phyloP scores from a whole-genome alignment of 176 grass and related monocot species.

The Cymbopogon citratus region DNA sequence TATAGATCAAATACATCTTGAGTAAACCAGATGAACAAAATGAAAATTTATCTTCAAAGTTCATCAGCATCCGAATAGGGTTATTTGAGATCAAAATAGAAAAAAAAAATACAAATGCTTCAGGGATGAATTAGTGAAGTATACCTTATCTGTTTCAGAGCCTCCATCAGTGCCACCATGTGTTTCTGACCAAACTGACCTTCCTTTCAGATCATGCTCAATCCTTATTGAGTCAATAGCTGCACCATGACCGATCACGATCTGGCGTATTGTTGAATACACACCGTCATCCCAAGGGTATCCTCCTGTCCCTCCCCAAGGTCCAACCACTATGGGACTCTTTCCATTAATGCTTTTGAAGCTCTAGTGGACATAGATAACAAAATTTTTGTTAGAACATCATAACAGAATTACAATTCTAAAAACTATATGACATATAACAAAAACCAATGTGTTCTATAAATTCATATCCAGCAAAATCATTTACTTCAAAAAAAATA shows the following conservation, averaged over 20 bases:
- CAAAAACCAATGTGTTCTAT: not conserved
- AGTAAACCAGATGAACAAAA: not conserved
- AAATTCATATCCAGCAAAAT: not conserved
- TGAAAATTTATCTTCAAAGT: not conserved
- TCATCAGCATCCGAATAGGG: not conserved
- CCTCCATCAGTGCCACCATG: slow-evolving; percentile 42
- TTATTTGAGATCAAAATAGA: not conserved
- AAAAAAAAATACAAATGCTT: not conserved
- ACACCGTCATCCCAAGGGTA: slow-evolving; percentile 61
- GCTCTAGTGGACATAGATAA: slow-evolving; percentile 31
- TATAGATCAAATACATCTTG: not conserved
- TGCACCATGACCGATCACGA: slow-evolving; percentile 59
- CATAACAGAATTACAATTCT: not conserved
- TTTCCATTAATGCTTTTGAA: slow-evolving; percentile 38
- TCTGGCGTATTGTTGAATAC: slow-evolving; percentile 53
- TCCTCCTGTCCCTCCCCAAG: slow-evolving; percentile 76
- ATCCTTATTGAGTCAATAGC: slow-evolving; percentile 62
- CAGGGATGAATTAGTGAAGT: slow-evolving; percentile 12
- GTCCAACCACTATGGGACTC: slow-evolving; percentile 58
- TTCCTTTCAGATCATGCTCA: slow-evolving; percentile 47
- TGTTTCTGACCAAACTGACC: slow-evolving; percentile 34
- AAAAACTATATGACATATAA: not conserved
- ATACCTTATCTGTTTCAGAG: slow-evolving; percentile 48
- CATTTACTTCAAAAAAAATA: no score
- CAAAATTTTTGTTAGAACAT: not conserved